phyloP scores from a whole-genome alignment of 2,329 filamentous ascomycete species.

The Hymenoscyphus repandus region DNA sequence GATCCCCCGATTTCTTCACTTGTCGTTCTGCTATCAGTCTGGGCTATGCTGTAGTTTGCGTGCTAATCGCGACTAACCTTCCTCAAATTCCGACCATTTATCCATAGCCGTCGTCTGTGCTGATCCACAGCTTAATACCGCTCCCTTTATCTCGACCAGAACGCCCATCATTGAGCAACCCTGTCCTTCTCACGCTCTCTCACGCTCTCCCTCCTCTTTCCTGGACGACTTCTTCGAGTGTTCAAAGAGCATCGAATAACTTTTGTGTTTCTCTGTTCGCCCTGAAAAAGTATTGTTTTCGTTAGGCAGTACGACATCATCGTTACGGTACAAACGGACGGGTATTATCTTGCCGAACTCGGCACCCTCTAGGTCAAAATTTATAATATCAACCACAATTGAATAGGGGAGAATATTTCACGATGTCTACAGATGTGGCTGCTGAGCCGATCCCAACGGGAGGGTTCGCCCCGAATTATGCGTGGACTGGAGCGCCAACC shows the following conservation, averaged over 20 bases:
- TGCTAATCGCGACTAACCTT: constrained; percentile 4
- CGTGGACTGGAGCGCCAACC: constrained; percentile 52
- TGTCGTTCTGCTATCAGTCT: constrained; percentile 1
- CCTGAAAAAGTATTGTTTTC: background rate
- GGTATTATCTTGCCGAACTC: constrained; percentile 13
- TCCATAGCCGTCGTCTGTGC: background rate
- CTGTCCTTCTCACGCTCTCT: background rate
- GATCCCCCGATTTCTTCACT: constrained; percentile 13
- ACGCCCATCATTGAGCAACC: background rate
- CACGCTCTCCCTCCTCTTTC: too few species aligned
- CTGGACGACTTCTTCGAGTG: background rate
- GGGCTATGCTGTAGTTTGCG: background rate
- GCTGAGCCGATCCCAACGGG: too few species aligned
- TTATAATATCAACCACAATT: constrained; percentile 5
- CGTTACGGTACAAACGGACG: background rate
- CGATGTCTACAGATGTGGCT: constrained; percentile 13
- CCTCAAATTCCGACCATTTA: background rate
- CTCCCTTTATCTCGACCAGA: background rate
- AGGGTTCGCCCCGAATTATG: constrained; percentile 37
- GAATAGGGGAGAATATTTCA: constrained; percentile 1
- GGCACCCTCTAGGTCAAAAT: constrained; percentile 9
- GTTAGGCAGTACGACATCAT: background rate
- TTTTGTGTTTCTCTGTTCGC: background rate
- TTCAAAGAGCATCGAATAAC: background rate
- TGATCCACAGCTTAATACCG: background rate